These are phyloP conservation scores for Lentinula aciculospora DNA, from an alignment of 768 basidiomycete genomes.

Conservation along the genomic window DNA sequence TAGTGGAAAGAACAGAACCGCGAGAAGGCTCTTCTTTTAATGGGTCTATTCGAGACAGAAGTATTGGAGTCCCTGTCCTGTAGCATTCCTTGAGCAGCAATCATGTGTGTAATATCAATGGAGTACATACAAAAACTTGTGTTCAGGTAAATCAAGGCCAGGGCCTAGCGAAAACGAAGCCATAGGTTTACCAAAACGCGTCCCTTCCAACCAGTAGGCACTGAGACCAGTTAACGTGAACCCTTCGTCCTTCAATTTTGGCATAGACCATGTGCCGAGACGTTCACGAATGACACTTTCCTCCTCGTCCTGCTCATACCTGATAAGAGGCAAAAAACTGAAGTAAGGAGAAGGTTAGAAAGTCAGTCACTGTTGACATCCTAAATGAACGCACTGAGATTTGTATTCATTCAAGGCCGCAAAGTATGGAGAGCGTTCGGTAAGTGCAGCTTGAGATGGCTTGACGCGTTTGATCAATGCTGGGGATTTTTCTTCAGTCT, in stretches of 20 bases:
- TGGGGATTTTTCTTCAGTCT: not conserved
- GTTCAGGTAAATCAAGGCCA: conserved; percentile 54
- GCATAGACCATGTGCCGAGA: conserved; percentile 60
- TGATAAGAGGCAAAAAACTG: conserved; percentile 44
- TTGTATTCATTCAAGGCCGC: conserved; percentile 50
- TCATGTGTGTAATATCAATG: not conserved
- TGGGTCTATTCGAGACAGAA: conserved; percentile 62
- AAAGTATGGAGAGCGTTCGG: conserved; percentile 35
- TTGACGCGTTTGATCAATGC: conserved; percentile 31
- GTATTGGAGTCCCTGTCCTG: conserved; percentile 67
- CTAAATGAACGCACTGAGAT: conserved; percentile 37
- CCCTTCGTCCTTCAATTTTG: conserved; percentile 59
- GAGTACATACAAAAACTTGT: conserved; percentile 62
- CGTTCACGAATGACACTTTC: conserved; percentile 57
- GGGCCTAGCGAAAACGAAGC: conserved; percentile 64
- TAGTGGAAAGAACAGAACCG: conserved; percentile 49
- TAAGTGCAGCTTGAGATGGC: conserved; percentile 26
- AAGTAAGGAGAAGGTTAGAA: not conserved
- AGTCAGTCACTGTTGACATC: not conserved
- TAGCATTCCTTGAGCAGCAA: conserved; percentile 1
- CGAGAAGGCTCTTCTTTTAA: conserved; percentile 44
- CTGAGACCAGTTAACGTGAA: conserved; percentile 63
- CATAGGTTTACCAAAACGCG: conserved; percentile 57
- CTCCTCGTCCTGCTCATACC: conserved; percentile 60
- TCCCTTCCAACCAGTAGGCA: conserved; percentile 66